Evolutionary conservation across 176 grass and related monocot species (phyloP).

Genomic region (Aechmea fasciata): DNA sequence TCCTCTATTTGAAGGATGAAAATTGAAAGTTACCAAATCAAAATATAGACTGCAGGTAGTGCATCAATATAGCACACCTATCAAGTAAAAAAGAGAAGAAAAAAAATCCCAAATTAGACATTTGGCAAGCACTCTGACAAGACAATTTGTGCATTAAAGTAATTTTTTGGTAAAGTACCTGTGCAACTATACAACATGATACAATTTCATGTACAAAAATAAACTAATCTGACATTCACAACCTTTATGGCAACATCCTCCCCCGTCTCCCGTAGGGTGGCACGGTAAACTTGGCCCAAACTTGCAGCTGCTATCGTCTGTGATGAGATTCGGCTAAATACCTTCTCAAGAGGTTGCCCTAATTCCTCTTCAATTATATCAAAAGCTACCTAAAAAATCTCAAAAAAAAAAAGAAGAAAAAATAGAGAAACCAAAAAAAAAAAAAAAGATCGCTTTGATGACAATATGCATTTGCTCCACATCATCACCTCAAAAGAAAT

Average conservation of each 20-base stretch:
- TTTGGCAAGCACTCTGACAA: too few species aligned
- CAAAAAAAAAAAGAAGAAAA: slow-evolving; percentile 5
- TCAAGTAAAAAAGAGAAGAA: neutral
- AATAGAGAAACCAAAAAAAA: neutral
- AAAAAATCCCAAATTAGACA: too few species aligned
- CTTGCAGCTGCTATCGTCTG: slow-evolving; percentile 95
- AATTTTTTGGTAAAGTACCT: neutral
- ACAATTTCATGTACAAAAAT: neutral
- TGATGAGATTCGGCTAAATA: slow-evolving; percentile 93
- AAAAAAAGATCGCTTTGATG: neutral
- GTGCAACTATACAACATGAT: neutral
- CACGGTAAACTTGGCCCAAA: slow-evolving; percentile 96
- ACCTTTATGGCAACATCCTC: slow-evolving; percentile 99
- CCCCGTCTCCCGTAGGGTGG: slow-evolving; percentile 78
- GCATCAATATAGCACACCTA: too few species aligned
- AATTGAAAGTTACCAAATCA: too few species aligned
- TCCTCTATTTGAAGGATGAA: too few species aligned
- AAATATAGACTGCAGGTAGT: too few species aligned
- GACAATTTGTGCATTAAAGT: neutral
- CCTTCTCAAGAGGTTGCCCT: slow-evolving; percentile 59
- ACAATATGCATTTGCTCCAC: neutral
- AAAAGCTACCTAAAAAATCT: slow-evolving; percentile 66
- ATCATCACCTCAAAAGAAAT: neutral
- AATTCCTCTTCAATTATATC: slow-evolving; percentile 92
- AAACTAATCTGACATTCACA: neutral